These are phyloP conservation scores for Naganishia sp. DNA, from an alignment of 1,284 basidiomycete species.

Conservation along the genomic window DNA sequence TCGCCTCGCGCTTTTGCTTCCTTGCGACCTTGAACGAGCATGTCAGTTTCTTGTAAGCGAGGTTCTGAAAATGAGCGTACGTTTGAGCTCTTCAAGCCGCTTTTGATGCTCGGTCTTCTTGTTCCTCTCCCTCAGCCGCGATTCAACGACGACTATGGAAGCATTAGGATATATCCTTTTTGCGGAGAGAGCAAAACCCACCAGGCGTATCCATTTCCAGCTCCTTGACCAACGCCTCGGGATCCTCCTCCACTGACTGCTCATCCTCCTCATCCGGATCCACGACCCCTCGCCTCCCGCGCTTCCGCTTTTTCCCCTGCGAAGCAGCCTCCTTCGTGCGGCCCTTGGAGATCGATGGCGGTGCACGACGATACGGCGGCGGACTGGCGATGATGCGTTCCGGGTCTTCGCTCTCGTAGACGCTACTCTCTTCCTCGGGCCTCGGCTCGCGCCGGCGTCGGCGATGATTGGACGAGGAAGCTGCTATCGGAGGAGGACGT, in stretches of 20 bases:
- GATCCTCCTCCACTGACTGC: conserved; percentile 32
- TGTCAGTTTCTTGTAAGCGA: not conserved
- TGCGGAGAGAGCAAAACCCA: conserved; percentile 8
- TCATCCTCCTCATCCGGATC: conserved; percentile 38
- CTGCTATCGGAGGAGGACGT: not conserved
- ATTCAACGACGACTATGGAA: conserved; percentile 62
- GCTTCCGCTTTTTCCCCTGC: not conserved
- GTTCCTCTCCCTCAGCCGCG: conserved; percentile 63
- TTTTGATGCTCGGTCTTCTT: conserved; percentile 65
- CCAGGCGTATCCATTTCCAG: conserved; percentile 57
- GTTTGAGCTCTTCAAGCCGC: conserved; percentile 66
- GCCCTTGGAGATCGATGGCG: not conserved
- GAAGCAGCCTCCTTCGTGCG: not conserved
- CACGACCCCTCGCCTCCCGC: conserved; percentile 5
- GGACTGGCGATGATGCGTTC: conserved; percentile 6
- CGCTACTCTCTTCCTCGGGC: not conserved
- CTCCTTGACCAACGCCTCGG: conserved; percentile 61
- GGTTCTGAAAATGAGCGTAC: conserved; percentile 51
- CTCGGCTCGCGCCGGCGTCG: conserved; percentile 1
- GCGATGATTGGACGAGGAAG: not conserved
- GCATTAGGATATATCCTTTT: too few species aligned
- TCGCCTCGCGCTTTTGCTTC: conserved; percentile 59
- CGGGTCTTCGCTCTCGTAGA: conserved; percentile 1
- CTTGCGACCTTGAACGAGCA: conserved; percentile 39
- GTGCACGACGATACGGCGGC: conserved; percentile 18